phyloP scores from a whole-genome alignment of 306 rosid species.

The Macrotyloma uniflorum region DNA sequence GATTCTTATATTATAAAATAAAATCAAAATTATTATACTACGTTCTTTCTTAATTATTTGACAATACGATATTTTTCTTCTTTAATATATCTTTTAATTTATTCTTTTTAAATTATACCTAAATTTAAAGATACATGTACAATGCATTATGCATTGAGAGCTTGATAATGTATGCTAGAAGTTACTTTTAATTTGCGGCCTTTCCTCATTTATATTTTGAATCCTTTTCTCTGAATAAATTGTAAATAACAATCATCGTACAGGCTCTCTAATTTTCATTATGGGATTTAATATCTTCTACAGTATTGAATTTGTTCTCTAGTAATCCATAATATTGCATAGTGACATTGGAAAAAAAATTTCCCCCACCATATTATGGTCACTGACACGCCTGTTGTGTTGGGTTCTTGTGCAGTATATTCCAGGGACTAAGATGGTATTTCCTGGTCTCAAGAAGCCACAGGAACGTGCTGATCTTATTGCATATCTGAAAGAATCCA shows the following conservation, averaged over 20 bases:
- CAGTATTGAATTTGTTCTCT: neutral
- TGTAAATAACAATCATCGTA: neutral
- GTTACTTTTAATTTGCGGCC: neutral
- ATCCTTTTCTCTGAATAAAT: neutral
- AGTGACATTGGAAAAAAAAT: neutral
- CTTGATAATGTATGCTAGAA: neutral
- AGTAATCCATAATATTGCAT: neutral
- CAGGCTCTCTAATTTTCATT: neutral
- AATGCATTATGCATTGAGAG: neutral
- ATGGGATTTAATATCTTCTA: neutral
- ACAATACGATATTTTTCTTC: neutral
- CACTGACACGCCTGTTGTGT: conserved; percentile 8
- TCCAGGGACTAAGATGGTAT: conserved; percentile 99
- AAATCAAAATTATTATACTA: too few species aligned
- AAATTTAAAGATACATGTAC: neutral
- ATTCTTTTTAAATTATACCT: neutral
- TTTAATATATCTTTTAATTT: neutral
- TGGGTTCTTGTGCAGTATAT: conserved; percentile 64
- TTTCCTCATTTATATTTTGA: neutral
- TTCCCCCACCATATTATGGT: neutral
- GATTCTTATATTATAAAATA: too few species aligned
- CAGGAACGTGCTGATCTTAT: conserved; percentile 95
- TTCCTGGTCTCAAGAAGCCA: conserved; percentile 96
- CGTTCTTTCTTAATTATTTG: neutral
- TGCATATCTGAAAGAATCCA: conserved; percentile 82